Evolutionary conservation across 2,329 filamentous ascomycete species (phyloP), one percentile per base, ranked within the genome.

Genomic region (Teratosphaeria pseudoeucalypti): DNA sequence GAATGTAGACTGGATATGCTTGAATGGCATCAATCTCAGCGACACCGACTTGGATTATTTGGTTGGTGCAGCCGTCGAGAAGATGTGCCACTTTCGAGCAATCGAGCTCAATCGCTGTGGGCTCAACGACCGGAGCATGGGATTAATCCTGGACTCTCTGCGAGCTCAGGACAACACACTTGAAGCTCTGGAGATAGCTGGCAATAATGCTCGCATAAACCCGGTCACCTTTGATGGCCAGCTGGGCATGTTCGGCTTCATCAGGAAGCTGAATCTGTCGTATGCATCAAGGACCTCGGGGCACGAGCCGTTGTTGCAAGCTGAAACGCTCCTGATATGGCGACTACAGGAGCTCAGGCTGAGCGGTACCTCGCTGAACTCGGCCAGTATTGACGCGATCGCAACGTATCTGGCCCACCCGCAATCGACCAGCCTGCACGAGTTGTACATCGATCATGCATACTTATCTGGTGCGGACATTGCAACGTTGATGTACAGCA

Each of bases 1-100:
- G 0, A 86, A 85, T 65, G 82, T 89, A 19, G 84, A 87, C 68
- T 89, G 86, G 86, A 81, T 89, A 57, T 79, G 82, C 26, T 73
- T 89, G 60, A 88, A 84, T 61, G 85, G 85, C 12, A 86, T 89
- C 62, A 80, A 82, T 61, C 79, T 89, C n/a, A 85, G 84, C 49
- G 86, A 89, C 58, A 83, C 84, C 0, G 87, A 89, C 71, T 74
- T 89, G 57, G 86, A 89, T 62, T 82, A 82, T 64, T 67, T 87
- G 54, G 83, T 88, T 53, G 85, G 85, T 63, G 85, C 85, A n/a
- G 83, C 85, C 10, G 85, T 85, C 1, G 84, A 87, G 61, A 78
- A 81, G 63, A 77, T 77, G 29, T 86, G 85, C 59, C 83, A 86
- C 66, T 77, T 89, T 57, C 82, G 86, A 55, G 86, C 85, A 1